Evolutionary conservation across 768 basidiomycete species (phyloP).

Genomic region (Boletus sp.): DNA sequence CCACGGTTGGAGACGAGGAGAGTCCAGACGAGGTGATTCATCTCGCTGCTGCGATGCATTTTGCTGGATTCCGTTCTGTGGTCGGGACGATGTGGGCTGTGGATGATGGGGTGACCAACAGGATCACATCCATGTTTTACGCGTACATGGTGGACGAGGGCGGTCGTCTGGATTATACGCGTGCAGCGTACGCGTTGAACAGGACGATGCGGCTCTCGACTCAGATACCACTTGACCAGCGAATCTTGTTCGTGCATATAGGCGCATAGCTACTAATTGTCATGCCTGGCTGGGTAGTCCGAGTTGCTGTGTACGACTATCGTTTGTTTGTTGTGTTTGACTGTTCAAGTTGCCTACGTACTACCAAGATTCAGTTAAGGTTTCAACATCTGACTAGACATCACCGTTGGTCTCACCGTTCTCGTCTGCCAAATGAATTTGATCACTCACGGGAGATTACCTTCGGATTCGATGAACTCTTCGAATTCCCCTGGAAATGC

Average conservation of each 20-base stretch:
- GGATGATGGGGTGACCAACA: background rate
- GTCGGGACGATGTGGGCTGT: background rate
- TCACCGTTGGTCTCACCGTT: too few relatives aligned
- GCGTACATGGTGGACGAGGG: slow-evolving; percentile 4
- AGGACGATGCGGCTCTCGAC: background rate
- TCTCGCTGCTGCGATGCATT: slow-evolving; percentile 26
- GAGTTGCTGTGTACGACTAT: too few relatives aligned
- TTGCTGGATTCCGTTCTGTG: slow-evolving; percentile 17
- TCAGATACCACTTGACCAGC: slow-evolving; percentile 6
- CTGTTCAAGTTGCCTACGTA: too few relatives aligned
- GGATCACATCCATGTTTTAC: background rate
- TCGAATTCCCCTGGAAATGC: too few relatives aligned
- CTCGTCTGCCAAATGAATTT: too few relatives aligned
- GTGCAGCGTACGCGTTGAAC: slow-evolving; percentile 9
- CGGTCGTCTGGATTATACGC: background rate
- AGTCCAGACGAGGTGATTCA: slow-evolving; percentile 14
- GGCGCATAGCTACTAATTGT: background rate
- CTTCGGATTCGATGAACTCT: too few relatives aligned
- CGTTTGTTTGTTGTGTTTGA: too few relatives aligned
- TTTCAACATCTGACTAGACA: too few relatives aligned
- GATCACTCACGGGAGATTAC: too few relatives aligned
- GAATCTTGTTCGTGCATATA: slow-evolving; percentile 13
- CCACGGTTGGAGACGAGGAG: slow-evolving; percentile 21
- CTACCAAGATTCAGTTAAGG: too few relatives aligned
- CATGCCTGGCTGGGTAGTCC: too few relatives aligned